Conservation (phyloP, 495 filamentous ascomycete species). For the Poronia punctata region DNA sequence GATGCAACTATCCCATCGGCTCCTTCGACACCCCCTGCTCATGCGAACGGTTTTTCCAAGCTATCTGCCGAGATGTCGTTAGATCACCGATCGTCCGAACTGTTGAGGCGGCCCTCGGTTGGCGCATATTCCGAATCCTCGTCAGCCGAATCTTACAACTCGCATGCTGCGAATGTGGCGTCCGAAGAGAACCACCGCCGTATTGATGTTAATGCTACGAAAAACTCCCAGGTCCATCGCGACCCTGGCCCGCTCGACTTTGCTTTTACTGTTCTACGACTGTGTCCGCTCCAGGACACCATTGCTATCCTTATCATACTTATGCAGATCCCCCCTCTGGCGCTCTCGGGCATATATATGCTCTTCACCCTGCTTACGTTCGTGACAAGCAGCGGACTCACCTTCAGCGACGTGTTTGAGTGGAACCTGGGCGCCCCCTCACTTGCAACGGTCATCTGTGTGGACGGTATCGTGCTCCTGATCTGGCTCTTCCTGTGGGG, state of each 20-base stretch:
- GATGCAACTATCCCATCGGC: slow-evolving; percentile 37
- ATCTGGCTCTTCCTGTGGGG: slow-evolving; percentile 89
- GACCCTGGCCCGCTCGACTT: slow-evolving; percentile 61
- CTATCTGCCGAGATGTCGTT: slow-evolving; percentile 34
- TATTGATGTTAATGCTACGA: slow-evolving; percentile 59
- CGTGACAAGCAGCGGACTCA: slow-evolving; percentile 55
- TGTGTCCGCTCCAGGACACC: slow-evolving; percentile 89
- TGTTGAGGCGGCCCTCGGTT: slow-evolving; percentile 37
- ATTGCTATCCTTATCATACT: slow-evolving; percentile 97
- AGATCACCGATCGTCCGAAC: slow-evolving; percentile 32
- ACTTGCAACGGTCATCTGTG: slow-evolving; percentile 69
- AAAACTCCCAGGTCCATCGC: slow-evolving; percentile 57
- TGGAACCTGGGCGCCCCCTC: slow-evolving; percentile 58
- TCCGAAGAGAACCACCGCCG: slow-evolving; percentile 46
- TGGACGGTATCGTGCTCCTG: slow-evolving; percentile 72
- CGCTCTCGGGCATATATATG: slow-evolving; percentile 84
- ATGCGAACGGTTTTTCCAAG: slow-evolving; percentile 30
- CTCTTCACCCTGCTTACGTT: slow-evolving; percentile 92
- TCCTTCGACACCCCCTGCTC: slow-evolving; percentile 28
- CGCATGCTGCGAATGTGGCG: slow-evolving; percentile 29
- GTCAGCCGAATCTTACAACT: slow-evolving; percentile 38
- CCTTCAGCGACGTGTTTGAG: slow-evolving; percentile 44
- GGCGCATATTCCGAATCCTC: slow-evolving; percentile 43
- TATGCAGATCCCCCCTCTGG: slow-evolving; percentile 87
- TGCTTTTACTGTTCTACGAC: slow-evolving; percentile 77